Conservation (phyloP, 192 early-diverging fungal genomes). For the Coemansia sp. region DNA sequence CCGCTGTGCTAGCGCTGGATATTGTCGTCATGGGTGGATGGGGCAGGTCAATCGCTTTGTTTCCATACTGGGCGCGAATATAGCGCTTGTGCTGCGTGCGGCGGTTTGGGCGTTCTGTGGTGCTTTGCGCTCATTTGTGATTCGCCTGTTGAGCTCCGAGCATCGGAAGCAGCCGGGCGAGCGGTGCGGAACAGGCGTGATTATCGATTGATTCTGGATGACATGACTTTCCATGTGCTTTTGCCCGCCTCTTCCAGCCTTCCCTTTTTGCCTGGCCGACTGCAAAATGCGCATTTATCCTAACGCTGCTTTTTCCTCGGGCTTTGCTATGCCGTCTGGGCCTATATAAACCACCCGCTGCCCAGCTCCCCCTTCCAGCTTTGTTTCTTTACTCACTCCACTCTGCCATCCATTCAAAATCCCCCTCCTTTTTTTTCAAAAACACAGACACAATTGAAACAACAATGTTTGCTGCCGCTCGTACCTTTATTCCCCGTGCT, state of each 20-base stretch:
- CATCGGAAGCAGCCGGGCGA: not conserved
- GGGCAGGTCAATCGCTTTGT: not conserved
- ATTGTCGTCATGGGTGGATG: no score
- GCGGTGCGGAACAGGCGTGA: no score
- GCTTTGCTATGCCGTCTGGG: not conserved
- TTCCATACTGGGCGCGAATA: not conserved
- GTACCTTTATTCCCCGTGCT: slow-evolving; percentile 5
- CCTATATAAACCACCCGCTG: slow-evolving; percentile 1
- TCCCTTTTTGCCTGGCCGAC: no score
- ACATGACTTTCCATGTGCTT: no score
- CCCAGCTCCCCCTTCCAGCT: not conserved
- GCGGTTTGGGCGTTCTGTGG: not conserved
- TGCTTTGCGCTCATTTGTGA: not conserved
- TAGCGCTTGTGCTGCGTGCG: not conserved
- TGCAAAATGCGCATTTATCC: not conserved
- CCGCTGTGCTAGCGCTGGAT: no score
- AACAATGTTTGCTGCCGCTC: slow-evolving; percentile 14
- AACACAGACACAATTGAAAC: not conserved
- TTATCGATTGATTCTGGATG: no score
- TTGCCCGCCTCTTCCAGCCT: no score
- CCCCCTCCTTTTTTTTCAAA: not conserved
- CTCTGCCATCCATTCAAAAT: no score
- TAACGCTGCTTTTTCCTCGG: not conserved
- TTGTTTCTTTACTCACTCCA: not conserved
- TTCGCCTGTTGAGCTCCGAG: not conserved